Evolutionary conservation across 2,329 filamentous ascomycete species (phyloP).

Genomic region (Pleoardoris graminearum): DNA sequence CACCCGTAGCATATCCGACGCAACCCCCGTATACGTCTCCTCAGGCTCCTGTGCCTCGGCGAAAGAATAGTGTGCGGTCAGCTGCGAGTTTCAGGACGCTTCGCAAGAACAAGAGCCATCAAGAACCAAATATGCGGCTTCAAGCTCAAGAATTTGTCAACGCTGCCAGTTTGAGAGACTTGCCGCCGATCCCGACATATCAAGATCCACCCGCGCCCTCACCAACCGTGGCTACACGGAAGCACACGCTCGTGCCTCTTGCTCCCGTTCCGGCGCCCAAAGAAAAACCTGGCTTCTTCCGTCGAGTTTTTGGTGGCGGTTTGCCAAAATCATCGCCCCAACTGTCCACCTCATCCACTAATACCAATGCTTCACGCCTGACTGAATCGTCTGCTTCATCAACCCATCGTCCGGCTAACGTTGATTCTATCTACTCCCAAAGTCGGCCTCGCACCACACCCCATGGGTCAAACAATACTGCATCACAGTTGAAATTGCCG

Average conservation of each 20-base stretch:
- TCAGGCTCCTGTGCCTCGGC: constrained; percentile 50
- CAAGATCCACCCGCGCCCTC: constrained; percentile 57
- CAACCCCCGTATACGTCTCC: constrained; percentile 47
- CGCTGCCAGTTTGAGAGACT: constrained; percentile 47
- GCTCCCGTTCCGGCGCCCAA: constrained; percentile 48
- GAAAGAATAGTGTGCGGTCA: constrained; percentile 63
- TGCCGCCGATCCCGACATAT: constrained; percentile 51
- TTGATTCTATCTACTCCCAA: constrained; percentile 37
- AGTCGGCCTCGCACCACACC: constrained; percentile 44
- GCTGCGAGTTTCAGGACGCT: constrained; percentile 52
- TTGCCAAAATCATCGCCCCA: constrained; percentile 61
- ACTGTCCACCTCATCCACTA: constrained; percentile 29
- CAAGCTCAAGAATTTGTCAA: constrained; percentile 56
- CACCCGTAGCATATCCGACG: constrained; percentile 44
- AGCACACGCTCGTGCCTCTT: constrained; percentile 43
- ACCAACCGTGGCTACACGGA: constrained; percentile 57
- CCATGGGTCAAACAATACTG: constrained; percentile 49
- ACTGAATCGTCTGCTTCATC: constrained; percentile 24
- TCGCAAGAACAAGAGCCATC: constrained; percentile 49
- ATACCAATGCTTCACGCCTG: constrained; percentile 18
- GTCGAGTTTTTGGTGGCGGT: constrained; percentile 75
- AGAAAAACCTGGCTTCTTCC: constrained; percentile 87
- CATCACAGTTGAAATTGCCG: constrained; percentile 53
- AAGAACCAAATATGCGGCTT: constrained; percentile 48
- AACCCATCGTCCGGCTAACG: constrained; percentile 28